phyloP scores from a whole-genome alignment of 169 alveolate species.

The Cardiosporidium cionae region DNA sequence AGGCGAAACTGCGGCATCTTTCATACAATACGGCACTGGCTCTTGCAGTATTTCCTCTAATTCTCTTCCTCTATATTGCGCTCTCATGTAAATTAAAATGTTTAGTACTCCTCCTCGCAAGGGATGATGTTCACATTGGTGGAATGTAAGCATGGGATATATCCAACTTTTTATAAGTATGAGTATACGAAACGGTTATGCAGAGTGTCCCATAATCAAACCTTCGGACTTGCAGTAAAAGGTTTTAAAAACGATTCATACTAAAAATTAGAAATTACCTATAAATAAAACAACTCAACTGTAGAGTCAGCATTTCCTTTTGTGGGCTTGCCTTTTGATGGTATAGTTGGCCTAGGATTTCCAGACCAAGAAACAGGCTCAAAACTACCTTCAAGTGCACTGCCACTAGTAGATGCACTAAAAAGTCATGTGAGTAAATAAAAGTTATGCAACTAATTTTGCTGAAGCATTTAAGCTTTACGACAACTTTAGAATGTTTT shows the following conservation, averaged over 20 bases:
- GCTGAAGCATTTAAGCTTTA: background rate
- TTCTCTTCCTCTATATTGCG: background rate
- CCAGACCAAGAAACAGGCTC: slow-evolving; percentile 55
- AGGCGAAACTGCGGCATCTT: slow-evolving; percentile 40
- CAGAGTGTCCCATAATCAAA: slow-evolving; percentile 66
- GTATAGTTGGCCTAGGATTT: slow-evolving; percentile 84
- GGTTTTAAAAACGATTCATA: slow-evolving; percentile 26
- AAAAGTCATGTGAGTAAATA: slow-evolving; percentile 38
- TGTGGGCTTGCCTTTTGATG: slow-evolving; percentile 82
- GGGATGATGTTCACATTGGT: slow-evolving; percentile 29
- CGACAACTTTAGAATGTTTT: slow-evolving; percentile 36
- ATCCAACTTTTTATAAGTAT: background rate
- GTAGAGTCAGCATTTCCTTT: slow-evolving; percentile 72
- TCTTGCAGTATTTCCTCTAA: slow-evolving; percentile 17
- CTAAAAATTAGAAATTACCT: background rate
- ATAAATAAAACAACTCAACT: background rate
- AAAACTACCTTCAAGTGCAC: slow-evolving; percentile 31
- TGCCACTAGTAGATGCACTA: slow-evolving; percentile 59
- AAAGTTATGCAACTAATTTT: background rate
- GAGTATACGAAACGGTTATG: background rate
- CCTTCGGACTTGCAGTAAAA: slow-evolving; percentile 74
- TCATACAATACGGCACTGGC: slow-evolving; percentile 35
- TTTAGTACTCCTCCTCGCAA: slow-evolving; percentile 27
- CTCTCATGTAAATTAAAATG: background rate
- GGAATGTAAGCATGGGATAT: slow-evolving; percentile 16